Percentiles rank a stretch among this genome's conserved stretches.
Evolutionary conservation across 2,329 filamentous ascomycete genomes (phyloP).

Genomic region (Plenodomus tracheiphilus): DNA sequence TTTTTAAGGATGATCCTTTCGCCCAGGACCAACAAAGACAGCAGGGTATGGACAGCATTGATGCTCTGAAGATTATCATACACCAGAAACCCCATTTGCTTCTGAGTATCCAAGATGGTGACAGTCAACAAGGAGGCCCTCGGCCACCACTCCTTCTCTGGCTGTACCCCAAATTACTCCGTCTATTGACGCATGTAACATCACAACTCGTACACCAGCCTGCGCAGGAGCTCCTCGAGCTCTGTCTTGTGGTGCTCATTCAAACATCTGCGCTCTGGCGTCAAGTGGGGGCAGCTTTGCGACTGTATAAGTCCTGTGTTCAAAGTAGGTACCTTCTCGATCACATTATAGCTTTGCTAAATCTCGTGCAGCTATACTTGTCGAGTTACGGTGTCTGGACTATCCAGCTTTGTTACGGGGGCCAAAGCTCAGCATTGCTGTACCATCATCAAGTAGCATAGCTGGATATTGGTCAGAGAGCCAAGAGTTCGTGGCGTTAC

Average conservation of each 20-base stretch:
- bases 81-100: slow-evolving; percentile 75
- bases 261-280: slow-evolving; percentile 42
- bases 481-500: slow-evolving; percentile 46
- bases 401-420: slow-evolving; percentile 9
- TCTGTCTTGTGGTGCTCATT: slow-evolving; percentile 42
- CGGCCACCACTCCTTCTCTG: slow-evolving; percentile 56
- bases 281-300: slow-evolving; percentile 35
- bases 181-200: slow-evolving; percentile 49
- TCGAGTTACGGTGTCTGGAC: slow-evolving; percentile 44
- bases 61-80: slow-evolving; percentile 75
- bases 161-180: slow-evolving; percentile 58
- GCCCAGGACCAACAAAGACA: slow-evolving; percentile 59
- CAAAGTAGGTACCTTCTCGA: slow-evolving; percentile 40
- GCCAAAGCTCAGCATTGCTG: slow-evolving; percentile 27
- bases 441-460: slow-evolving; percentile 48
- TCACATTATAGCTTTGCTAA: slow-evolving; percentile 3
- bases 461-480: slow-evolving; percentile 44
- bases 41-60: slow-evolving; percentile 72
- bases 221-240: slow-evolving; percentile 40
- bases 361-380: slow-evolving; percentile 48
- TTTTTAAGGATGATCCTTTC: slow-evolving; percentile 71
- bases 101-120: slow-evolving; percentile 36
- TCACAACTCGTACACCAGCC: slow-evolving; percentile 47
- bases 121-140: slow-evolving; percentile 35
- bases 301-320: slow-evolving; percentile 47